Conservation (phyloP, 495 filamentous ascomycete species). For the Tuber umbilicatum region DNA sequence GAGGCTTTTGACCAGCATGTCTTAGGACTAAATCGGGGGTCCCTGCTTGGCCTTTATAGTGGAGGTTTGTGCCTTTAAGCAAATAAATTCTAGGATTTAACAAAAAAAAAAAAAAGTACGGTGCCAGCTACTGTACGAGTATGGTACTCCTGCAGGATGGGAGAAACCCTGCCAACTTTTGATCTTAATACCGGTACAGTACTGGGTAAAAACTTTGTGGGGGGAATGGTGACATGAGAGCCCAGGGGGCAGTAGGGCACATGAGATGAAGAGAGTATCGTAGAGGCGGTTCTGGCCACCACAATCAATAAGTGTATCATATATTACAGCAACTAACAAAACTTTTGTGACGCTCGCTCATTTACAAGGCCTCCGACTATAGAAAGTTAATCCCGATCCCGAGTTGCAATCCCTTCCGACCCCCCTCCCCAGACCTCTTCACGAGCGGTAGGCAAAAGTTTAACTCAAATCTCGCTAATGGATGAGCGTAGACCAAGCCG, state of each 20-base stretch:
- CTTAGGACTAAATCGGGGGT: too few relatives aligned
- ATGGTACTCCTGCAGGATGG: neutral
- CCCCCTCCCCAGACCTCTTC: slow-evolving; percentile 70
- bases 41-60: too few relatives aligned
- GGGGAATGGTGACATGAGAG: neutral
- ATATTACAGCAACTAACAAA: neutral
- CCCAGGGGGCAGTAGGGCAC: neutral
- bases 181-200: neutral
- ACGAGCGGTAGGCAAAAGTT: slow-evolving; percentile 89
- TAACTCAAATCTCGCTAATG: slow-evolving; percentile 83
- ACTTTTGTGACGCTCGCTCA: neutral
- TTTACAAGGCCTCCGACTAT: slow-evolving; percentile 44
- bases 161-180: neutral
- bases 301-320: neutral
- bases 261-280: neutral
- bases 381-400: slow-evolving; percentile 92
- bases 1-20: too few relatives aligned
- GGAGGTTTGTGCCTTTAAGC: too few relatives aligned
- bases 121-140: neutral
- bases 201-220: neutral
- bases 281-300: neutral
- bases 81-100: too few relatives aligned
- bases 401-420: slow-evolving; percentile 82
- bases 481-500: slow-evolving; percentile 89
- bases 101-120: too few relatives aligned